A percentile compares a stretch with the other conserved stretches of the same genome.
Evolutionary conservation across 768 basidiomycete genomes (phyloP).

Genomic region (Paxillus involutus): DNA sequence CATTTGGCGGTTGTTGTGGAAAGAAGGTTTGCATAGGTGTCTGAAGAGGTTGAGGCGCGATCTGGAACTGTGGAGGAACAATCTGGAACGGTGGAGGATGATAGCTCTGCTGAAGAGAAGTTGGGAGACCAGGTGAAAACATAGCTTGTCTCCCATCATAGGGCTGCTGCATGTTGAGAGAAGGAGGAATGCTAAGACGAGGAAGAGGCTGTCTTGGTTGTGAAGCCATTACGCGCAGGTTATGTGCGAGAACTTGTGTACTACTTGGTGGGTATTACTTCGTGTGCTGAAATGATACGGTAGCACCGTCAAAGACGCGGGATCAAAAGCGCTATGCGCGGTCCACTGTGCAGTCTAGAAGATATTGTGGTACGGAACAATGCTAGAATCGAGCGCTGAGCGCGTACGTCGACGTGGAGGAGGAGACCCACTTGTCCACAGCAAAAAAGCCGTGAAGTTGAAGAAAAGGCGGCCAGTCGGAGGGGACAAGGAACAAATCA

Average conservation of each 20-base stretch:
- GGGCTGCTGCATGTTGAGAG: slow-evolving; percentile 57
- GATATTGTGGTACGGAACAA: slow-evolving; percentile 3
- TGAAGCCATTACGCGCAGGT: slow-evolving; percentile 26
- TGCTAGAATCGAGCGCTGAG: background rate
- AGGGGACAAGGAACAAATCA: background rate
- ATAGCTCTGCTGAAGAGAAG: slow-evolving; percentile 56
- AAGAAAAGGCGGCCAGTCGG: background rate
- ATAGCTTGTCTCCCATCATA: slow-evolving; percentile 46
- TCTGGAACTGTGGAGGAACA: slow-evolving; percentile 42
- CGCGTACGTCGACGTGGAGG: slow-evolving; percentile 8
- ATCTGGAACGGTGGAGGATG: slow-evolving; percentile 52
- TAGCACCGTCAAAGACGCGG: background rate
- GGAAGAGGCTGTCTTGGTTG: slow-evolving; percentile 53
- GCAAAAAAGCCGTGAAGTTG: background rate
- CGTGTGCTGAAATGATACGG: background rate
- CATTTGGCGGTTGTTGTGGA: slow-evolving; percentile 44
- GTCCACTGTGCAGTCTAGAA: background rate
- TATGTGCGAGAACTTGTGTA: background rate
- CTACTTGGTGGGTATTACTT: background rate
- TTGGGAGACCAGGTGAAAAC: slow-evolving; percentile 67
- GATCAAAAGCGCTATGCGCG: background rate
- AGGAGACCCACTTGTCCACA: background rate
- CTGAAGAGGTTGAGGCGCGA: slow-evolving; percentile 47
- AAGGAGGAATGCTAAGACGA: slow-evolving; percentile 56
- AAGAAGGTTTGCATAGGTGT: slow-evolving; percentile 78